Conservation (phyloP, 148 eudicot species). For the Talinum fruticosum region DNA sequence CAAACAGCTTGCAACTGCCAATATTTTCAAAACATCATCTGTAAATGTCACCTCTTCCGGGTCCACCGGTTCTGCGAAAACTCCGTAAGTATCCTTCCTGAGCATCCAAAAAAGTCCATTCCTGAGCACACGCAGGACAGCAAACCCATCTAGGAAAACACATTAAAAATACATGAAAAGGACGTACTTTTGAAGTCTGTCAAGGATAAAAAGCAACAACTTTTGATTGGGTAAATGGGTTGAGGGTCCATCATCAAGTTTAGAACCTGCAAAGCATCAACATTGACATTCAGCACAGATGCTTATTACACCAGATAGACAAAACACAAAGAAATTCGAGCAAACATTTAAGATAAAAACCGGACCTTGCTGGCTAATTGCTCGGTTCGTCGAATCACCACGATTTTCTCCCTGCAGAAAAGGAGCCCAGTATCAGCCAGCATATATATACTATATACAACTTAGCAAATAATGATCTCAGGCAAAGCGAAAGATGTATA, state of each 20-base stretch:
- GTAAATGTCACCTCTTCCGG: slow-evolving; percentile 62
- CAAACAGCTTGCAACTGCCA: slow-evolving; percentile 8
- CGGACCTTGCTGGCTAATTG: slow-evolving; percentile 29
- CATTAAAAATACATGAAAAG: slow-evolving; percentile 13
- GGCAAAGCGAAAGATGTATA: neutral
- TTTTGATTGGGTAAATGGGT: slow-evolving; percentile 55
- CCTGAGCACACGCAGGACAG: slow-evolving; percentile 18
- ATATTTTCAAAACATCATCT: neutral
- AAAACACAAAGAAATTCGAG: slow-evolving; percentile 9
- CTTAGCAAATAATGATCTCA: neutral
- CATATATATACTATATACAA: neutral
- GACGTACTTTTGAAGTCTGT: slow-evolving; percentile 52
- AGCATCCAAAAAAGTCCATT: slow-evolving; percentile 23
- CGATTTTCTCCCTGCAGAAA: slow-evolving; percentile 34
- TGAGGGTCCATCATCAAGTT: slow-evolving; percentile 36
- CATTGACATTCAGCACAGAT: slow-evolving; percentile 22
- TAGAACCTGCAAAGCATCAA: slow-evolving; percentile 36
- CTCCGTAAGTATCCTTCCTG: slow-evolving; percentile 92
- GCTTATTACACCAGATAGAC: neutral
- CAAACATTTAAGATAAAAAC: neutral
- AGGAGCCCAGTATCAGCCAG: slow-evolving; percentile 23
- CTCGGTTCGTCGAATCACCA: slow-evolving; percentile 21
- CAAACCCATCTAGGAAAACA: slow-evolving; percentile 10
- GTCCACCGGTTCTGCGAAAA: slow-evolving; percentile 88
- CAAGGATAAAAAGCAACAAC: slow-evolving; percentile 50